Conservation (phyloP, 176 grass and related monocot genomes). For the Musa schizocarpa region DNA sequence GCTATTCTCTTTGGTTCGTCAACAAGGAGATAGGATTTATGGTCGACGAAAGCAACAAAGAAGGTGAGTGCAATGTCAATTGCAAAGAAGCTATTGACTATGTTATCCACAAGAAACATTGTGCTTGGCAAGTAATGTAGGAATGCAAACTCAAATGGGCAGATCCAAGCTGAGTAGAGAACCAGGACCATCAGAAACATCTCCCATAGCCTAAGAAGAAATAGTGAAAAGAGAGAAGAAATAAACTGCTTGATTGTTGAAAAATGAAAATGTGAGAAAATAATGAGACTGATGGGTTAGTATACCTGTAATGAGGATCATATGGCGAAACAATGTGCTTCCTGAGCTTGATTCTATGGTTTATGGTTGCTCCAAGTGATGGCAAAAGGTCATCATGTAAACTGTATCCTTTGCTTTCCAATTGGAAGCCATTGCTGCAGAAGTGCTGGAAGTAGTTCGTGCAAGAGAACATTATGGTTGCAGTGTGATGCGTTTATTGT, state of each 20-base stretch:
- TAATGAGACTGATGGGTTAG: not conserved
- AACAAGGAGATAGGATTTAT: constrained; percentile 35
- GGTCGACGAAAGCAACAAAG: constrained; percentile 56
- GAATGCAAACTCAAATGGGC: constrained; percentile 67
- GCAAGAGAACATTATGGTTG: constrained; percentile 25
- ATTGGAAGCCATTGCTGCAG: constrained; percentile 24
- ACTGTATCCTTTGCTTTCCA: not conserved
- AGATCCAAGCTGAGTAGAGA: constrained; percentile 70
- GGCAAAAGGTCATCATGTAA: constrained; percentile 40
- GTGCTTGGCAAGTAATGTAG: constrained; percentile 45
- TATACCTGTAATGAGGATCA: constrained; percentile 49
- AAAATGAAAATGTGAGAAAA: not conserved
- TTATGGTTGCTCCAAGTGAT: constrained; percentile 32
- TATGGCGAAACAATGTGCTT: constrained; percentile 41
- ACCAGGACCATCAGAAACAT: constrained; percentile 53
- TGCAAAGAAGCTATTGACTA: constrained; percentile 49
- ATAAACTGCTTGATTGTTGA: not conserved
- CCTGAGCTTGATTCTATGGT: constrained; percentile 25
- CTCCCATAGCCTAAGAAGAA: constrained; percentile 43
- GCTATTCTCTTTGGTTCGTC: constrained; percentile 59
- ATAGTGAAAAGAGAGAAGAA: not conserved
- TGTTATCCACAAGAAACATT: constrained; percentile 44
- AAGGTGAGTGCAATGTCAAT: constrained; percentile 62
- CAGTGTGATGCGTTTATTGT: not conserved
- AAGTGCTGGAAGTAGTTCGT: constrained; percentile 6